Evolutionary conservation across 495 filamentous ascomycete genomes (phyloP), one percentile per base, ranked within the genome.

Genomic region (Annulohypoxylon nitens): DNA sequence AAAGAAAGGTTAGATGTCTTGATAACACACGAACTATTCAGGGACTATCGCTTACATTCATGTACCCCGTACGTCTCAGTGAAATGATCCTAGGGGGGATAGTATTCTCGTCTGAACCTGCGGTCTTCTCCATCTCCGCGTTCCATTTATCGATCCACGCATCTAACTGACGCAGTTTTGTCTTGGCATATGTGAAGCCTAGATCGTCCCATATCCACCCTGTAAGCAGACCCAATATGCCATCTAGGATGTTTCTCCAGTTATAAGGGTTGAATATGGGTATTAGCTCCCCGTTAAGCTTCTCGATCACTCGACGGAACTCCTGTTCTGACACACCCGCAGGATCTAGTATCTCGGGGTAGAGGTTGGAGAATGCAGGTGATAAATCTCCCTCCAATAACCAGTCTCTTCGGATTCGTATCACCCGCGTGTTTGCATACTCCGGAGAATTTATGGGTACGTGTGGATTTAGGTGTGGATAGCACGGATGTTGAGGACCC

Each of bases 131-230:
- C 79, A 88, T 84, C 58, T 92, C 87, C 11, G 76, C 74, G 77
- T 97, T 98, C 92, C 93, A 95, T 61, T 89, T 87, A 70, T 96
- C 90, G 43, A 97, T 83, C 88, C 90, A 96, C 60, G 77, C 79
- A 79, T 97, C 95, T 16, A 97, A 82, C 2, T 81, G 83, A 39
- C 82, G 82, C 23, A 96, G 75, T 58, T 89, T 83, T n/a, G 83
- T 79, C 80, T 97, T 97, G 10, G 90, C 86, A 20, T 82, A 86
- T 7, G 91, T 90, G 1, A 91, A 84, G 1, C 94, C 93, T 25
- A 96, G 50, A 76, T 98, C 96, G 58, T 99, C 96, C 92, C 93
- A 97, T 12, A 98, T 61, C 94, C 94, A 99, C 16, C 93, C 89
- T 3, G 96, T 98, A 30, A 92, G 78, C 47, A 97, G 76, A 0